A percentile compares a stretch with the other conserved stretches of the same genome.
These are phyloP conservation scores for Purshia tridentata DNA, from an alignment of 306 rosid genomes.

Conservation along the genomic window DNA sequence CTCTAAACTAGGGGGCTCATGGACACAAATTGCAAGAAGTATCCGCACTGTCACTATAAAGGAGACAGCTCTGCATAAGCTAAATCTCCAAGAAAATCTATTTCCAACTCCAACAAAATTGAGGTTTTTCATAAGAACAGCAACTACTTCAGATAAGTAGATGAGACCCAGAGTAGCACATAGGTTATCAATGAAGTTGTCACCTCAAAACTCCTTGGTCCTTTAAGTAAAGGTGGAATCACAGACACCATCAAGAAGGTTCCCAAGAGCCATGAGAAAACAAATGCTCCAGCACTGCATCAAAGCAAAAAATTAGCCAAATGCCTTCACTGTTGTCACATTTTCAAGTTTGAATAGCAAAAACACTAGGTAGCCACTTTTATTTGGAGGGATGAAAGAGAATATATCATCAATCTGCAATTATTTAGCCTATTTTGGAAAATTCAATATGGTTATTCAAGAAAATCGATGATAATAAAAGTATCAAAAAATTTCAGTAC, in stretches of 20 bases:
- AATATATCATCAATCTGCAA: background rate
- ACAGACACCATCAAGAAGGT: constrained; percentile 97
- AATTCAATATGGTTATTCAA: background rate
- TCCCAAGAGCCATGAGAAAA: constrained; percentile 87
- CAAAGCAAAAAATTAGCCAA: constrained; percentile 27
- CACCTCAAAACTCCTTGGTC: constrained; percentile 86
- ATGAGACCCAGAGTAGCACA: constrained; percentile 79
- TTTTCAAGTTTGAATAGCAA: background rate
- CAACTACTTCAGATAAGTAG: constrained; percentile 71
- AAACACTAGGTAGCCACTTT: background rate
- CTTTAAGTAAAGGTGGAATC: constrained; percentile 84
- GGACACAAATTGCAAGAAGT: constrained; percentile 3
- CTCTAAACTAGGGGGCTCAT: constrained; percentile 24
- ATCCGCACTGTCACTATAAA: constrained; percentile 6
- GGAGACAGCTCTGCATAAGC: constrained; percentile 1
- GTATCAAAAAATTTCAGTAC: background rate
- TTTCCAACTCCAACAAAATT: constrained; percentile 41
- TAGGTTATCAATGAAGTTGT: constrained; percentile 73
- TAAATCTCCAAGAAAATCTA: constrained; percentile 15
- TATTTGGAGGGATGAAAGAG: background rate
- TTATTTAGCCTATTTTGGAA: background rate
- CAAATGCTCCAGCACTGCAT: constrained; percentile 84
- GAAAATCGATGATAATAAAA: background rate
- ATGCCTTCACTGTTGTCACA: background rate
- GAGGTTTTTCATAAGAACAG: constrained; percentile 24